Base-by-base conservation (phyloP, 306 rosid species). In the Cyamopsis tetragonoloba region DNA sequence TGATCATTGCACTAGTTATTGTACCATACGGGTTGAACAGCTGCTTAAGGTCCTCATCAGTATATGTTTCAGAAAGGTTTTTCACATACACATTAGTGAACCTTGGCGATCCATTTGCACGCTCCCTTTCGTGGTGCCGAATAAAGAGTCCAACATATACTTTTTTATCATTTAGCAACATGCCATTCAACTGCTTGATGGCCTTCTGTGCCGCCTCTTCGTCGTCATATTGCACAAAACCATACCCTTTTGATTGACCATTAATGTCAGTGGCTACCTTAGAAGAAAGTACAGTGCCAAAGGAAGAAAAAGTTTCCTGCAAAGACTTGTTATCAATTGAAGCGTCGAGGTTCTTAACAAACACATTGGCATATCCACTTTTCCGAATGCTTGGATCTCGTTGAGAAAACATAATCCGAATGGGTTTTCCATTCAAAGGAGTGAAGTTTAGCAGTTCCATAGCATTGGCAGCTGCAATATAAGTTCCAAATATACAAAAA, bases 391-490 rank as follows among this genome's bases (percentile, higher is more conserved):
- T 89, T 24, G 96, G 98, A 73, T 92, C 96, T 0, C 96, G 84
- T 30, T 87, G 89, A 55, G 96, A 92, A 64, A 64, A 80, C 98
- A 92, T 92, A 50, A 92, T 81, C 35, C 98, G 91, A 37, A 91
- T 86, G 17, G 97, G 91, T 60, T 78, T 91, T 70, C 93, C 92
- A 67, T 88, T 86, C 3, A 91, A 0, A 4, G 79, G 84, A 62
- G 91, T 59, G 37, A 84, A 88, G 60, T 91, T 88, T 70, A 91
- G 66, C 17, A 69, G 24, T 10, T 83, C 93, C 81, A 84, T 31
- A 4, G 96, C 91, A 48, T 17, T 80, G 13, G 82, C 70, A 42
- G 96, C 97, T 86, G 86, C 79, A n/a, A n/a, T n/a, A n/a, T n/a
- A n/a, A n/a, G n/a, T n/a, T n/a, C n/a, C n/a, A n/a, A n/a, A n/a